Evolutionary conservation across 768 basidiomycete genomes (phyloP).

Genomic region (Botryobasidium botryosum): DNA sequence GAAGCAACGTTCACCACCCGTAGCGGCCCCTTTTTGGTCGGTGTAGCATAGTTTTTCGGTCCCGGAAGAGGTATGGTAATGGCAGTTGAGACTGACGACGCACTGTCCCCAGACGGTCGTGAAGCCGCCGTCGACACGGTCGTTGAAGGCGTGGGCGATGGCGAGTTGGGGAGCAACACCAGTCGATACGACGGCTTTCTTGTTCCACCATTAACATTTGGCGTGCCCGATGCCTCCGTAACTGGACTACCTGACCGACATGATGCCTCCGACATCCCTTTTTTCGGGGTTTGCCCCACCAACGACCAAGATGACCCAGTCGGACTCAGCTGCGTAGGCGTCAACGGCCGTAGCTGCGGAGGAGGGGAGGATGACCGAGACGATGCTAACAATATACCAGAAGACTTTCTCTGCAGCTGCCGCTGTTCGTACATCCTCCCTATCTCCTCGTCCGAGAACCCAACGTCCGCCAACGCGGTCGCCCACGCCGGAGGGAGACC

Average conservation of each 20-base stretch:
- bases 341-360: not conserved
- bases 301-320: not conserved
- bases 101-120: no score
- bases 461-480: slow-evolving; percentile 5
- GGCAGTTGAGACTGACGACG: not conserved
- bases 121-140: no score
- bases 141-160: no score
- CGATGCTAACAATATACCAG: not conserved
- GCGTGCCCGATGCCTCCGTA: no score
- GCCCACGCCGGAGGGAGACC: slow-evolving; percentile 11
- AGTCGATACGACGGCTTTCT: no score
- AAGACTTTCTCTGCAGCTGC: not conserved
- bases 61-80: not conserved
- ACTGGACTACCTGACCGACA: no score
- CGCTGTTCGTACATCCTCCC: slow-evolving; percentile 6
- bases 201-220: no score
- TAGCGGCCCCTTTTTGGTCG: not conserved
- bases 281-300: not conserved
- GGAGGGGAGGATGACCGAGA: not conserved
- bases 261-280: no score
- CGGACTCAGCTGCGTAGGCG: not conserved
- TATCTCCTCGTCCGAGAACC: slow-evolving; percentile 9
- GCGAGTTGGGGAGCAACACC: no score
- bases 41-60: not conserved
- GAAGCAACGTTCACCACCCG: not conserved